Evolutionary conservation across 1,284 basidiomycete species (phyloP).

Genomic region (Ceratobasidium sp.): DNA sequence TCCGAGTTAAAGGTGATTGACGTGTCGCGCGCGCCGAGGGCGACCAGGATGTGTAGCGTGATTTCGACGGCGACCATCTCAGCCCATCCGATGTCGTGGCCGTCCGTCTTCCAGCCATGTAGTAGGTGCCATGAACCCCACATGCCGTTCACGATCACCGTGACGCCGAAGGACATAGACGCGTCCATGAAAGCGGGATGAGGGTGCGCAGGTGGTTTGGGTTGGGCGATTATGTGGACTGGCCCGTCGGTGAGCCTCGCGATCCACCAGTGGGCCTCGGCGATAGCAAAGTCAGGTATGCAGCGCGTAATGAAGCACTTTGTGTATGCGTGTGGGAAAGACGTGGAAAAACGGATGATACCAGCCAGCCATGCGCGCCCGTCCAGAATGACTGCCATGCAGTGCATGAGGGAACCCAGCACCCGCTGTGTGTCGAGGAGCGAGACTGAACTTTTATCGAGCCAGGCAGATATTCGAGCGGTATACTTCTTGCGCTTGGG

Average conservation of each 20-base stretch:
- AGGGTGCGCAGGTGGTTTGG: neutral
- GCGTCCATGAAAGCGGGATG: constrained; percentile 3
- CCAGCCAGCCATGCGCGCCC: constrained; percentile 8
- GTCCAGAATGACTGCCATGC: neutral
- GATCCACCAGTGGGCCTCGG: neutral
- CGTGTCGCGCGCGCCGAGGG: constrained; percentile 38
- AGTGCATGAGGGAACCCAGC: constrained; percentile 33
- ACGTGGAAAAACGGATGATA: neutral
- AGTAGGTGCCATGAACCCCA: constrained; percentile 18
- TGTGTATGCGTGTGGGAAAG: neutral
- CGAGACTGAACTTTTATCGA: neutral
- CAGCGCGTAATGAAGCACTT: neutral
- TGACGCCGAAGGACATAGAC: constrained; percentile 18
- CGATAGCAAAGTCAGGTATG: neutral
- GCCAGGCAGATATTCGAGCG: neutral
- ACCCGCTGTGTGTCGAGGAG: constrained; percentile 5
- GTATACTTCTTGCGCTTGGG: constrained; percentile 39
- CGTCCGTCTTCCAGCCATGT: constrained; percentile 26
- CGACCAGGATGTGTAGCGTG: constrained; percentile 44
- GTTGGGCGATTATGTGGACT: neutral
- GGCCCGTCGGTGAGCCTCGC: neutral
- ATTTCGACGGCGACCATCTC: constrained; percentile 53
- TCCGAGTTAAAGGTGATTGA: constrained; percentile 52
- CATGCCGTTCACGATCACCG: neutral
- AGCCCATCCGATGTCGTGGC: constrained; percentile 41